Base-by-base conservation (phyloP, 768 basidiomycete genomes). In the Harrya chromipes region DNA sequence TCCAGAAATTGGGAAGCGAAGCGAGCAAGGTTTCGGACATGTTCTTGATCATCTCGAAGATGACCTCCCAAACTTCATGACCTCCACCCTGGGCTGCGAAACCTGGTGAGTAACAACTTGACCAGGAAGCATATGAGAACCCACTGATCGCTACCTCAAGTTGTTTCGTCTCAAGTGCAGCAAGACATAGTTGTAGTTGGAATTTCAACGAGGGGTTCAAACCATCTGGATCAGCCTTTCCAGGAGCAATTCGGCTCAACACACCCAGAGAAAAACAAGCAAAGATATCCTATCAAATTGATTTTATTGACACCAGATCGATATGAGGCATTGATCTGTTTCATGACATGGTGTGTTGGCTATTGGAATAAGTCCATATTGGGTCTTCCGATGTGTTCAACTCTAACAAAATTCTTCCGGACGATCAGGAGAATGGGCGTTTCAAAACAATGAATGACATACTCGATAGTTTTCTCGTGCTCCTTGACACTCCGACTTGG, bases 381-480 rank as follows among this genome's bases (percentile, higher is more conserved):
- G 94, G 91, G 62, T 99, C 95, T 50, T 95, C 92, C 11, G 82
- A 76, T 1, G 82, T 76, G 59, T 88, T 90, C 49, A 99, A 70
- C 55, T 99, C 95, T 43, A 94, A 73, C 27, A 98, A 70, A 42
- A 97, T 87, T 61, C 95, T 98, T 56, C 0, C 33, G 0, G 14
- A 38, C 20, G 53, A 43, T 60, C 39, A 66, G 49, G 29, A 27
- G 33, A 41, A 33, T 4, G n/a, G 35, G 43, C 29, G 42, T 13
- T 34, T 36, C 6, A 23, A 24, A 43, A 37, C 49, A 17, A 38
- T 19, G 16, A 43, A 23, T 6, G 1, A 70, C 85, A 58, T 60
- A 93, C 97, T 98, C 94, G 47, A 99, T 87, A 2, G 90, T 97
- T 73, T 90, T 93, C 71, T 97, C 94, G 52, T 97, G 93, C 56